Conservation (phyloP, 768 basidiomycete species). For the Kondoa malvinella region DNA sequence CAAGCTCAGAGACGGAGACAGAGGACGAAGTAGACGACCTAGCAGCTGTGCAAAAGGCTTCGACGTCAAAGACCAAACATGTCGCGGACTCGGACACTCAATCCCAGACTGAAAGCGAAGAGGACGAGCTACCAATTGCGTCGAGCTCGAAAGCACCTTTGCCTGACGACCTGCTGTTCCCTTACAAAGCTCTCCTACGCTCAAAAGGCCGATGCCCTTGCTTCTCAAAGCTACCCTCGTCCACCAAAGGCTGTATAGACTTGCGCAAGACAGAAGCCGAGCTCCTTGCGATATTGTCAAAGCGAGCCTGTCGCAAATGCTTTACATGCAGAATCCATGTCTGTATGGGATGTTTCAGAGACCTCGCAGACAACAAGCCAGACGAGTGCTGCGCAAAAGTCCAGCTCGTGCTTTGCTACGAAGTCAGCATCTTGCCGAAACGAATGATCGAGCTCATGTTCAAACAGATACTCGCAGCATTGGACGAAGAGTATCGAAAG, state of each 20-base stretch:
- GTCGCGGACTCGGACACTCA: no score
- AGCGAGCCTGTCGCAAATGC: neutral
- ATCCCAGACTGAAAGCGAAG: no score
- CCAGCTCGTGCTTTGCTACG: neutral
- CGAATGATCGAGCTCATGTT: neutral
- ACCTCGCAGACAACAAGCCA: neutral
- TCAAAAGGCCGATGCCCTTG: neutral
- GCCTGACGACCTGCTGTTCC: neutral
- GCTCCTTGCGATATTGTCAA: neutral
- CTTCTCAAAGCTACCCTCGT: neutral
- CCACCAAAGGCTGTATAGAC: neutral
- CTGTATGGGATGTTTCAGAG: neutral
- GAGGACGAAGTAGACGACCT: no score
- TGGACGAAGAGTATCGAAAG: neutral
- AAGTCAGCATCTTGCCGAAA: neutral
- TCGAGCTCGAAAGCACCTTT: no score
- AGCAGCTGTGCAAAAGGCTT: no score
- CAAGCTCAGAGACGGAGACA: no score
- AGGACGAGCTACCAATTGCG: no score
- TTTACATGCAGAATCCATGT: neutral
- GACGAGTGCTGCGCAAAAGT: neutral
- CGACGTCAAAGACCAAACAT: no score
- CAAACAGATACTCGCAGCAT: neutral
- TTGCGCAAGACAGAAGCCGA: neutral
- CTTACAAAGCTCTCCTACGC: neutral